Base-by-base conservation (phyloP, 495 filamentous ascomycete genomes). In the Xylaria telfairii region DNA sequence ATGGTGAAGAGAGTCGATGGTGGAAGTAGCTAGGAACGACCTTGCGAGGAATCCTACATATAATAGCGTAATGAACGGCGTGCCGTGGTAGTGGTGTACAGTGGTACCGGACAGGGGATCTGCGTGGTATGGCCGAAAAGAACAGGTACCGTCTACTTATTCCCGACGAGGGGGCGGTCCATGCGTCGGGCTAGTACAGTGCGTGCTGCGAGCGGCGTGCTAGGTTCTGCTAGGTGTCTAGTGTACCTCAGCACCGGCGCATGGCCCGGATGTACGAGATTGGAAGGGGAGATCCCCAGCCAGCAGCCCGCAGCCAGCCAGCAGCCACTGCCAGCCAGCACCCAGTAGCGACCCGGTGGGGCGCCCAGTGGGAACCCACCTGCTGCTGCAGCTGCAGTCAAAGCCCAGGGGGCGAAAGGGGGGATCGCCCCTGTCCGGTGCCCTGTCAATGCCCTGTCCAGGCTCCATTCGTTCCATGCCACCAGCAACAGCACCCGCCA, bases 21-120 rank as follows among this genome's bases (percentile, higher is more conserved):
- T 49, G 57, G 30, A 37, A 51, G 44, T 39, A 34, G 51, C 30
- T 21, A 59, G 67, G 46, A 54, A 63, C 57, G 53, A 69, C 41
- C 32, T 69, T 42, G 67, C 67, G 67, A 69, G 67, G 67, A 69
- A 69, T 69, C 28, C 54, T 62, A 60, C 67, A 69, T 69, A 69
- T 69, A 61, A 60, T 44, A 34, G 41, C 62, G 44, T 65, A 32
- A 42, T 37, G 37, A 9, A 62, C n/a, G 32, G 28, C 17, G 28
- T 59, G 59, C 41, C 0, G 57, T 61, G 34, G 34, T 15, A 17
- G 37, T 42, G n/a, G 37, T 28, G 61, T 30, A 47, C 61, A 47
- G 61, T 26, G 42, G 61, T n/a, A 62, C 59, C 34, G 12, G 59
- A 62, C 59, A 42, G 17, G 59, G 59, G 59, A 41, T 28, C n/a